A percentile compares a stretch with the other conserved stretches of the same genome.
Conservation (phyloP, 257 asterid genomes). For the Verbascum thapsus region DNA sequence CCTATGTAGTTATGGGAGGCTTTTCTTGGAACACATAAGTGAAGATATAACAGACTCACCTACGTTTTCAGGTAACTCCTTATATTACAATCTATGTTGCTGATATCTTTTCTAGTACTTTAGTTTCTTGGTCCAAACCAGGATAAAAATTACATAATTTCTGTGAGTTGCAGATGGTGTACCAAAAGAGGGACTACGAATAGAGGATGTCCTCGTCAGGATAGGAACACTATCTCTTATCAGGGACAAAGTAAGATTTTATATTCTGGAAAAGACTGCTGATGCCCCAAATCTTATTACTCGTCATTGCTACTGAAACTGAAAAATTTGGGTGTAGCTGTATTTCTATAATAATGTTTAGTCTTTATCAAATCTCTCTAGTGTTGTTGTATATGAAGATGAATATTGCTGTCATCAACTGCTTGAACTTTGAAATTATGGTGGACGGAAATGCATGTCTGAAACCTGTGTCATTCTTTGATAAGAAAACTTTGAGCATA, state of each 20-base stretch:
- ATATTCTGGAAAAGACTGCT: conserved; percentile 7
- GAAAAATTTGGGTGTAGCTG: neutral
- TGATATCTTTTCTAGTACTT: conserved; percentile 18
- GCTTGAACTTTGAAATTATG: conserved; percentile 22
- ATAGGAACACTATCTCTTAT: conserved; percentile 67
- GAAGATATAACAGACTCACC: conserved; percentile 73
- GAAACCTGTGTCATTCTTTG: conserved; percentile 12
- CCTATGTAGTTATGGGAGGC: conserved; percentile 69
- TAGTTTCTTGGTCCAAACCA: conserved; percentile 30
- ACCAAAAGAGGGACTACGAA: conserved; percentile 93
- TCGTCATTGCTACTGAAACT: conserved; percentile 8
- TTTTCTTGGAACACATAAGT: conserved; percentile 70
- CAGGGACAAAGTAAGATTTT: conserved; percentile 75
- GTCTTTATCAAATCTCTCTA: neutral
- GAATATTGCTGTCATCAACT: conserved; percentile 17
- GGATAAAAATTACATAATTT: conserved; percentile 24
- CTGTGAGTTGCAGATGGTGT: conserved; percentile 80
- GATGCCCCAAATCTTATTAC: neutral
- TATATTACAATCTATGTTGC: conserved; percentile 20
- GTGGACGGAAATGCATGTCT: conserved; percentile 22
- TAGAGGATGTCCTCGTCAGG: conserved; percentile 86
- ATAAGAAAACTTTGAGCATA: neutral
- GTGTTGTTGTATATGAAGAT: conserved; percentile 22
- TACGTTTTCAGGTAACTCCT: conserved; percentile 73
- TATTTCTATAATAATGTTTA: neutral